phyloP scores from a whole-genome alignment of 305 asterid species.

The Caryopteris hybrid region DNA sequence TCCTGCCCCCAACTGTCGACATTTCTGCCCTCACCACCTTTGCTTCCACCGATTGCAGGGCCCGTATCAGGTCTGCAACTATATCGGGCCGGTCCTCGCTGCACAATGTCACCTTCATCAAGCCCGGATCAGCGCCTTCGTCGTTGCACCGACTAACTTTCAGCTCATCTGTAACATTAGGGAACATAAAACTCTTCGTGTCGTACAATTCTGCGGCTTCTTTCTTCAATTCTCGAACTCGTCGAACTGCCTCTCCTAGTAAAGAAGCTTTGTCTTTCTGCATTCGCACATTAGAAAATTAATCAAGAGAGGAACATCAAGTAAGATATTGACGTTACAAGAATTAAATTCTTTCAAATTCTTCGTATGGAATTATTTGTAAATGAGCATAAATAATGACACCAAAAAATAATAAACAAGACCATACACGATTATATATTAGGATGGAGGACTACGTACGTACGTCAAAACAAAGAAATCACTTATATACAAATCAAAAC shows the following conservation, averaged over 20 bases:
- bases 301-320: neutral
- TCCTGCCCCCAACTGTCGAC: slow-evolving; percentile 81
- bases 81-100: slow-evolving; percentile 78
- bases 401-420: no score
- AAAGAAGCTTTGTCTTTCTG: slow-evolving; percentile 92
- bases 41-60: slow-evolving; percentile 50
- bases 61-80: slow-evolving; percentile 46
- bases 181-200: slow-evolving; percentile 25
- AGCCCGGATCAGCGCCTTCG: no score
- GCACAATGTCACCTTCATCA: slow-evolving; percentile 48
- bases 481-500: no score
- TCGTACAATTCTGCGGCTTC: slow-evolving; percentile 33
- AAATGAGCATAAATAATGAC: no score
- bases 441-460: no score
- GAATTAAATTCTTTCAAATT: no score
- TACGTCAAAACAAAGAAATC: no score
- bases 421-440: no score
- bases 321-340: no score
- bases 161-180: slow-evolving; percentile 65
- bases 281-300: no score
- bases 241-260: slow-evolving; percentile 78
- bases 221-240: slow-evolving; percentile 61
- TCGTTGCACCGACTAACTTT: slow-evolving; percentile 33
- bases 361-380: no score
- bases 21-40: slow-evolving; percentile 70